Conservation (phyloP, 108 stramenopile genomes). For the Skeletonema marinoi region DNA sequence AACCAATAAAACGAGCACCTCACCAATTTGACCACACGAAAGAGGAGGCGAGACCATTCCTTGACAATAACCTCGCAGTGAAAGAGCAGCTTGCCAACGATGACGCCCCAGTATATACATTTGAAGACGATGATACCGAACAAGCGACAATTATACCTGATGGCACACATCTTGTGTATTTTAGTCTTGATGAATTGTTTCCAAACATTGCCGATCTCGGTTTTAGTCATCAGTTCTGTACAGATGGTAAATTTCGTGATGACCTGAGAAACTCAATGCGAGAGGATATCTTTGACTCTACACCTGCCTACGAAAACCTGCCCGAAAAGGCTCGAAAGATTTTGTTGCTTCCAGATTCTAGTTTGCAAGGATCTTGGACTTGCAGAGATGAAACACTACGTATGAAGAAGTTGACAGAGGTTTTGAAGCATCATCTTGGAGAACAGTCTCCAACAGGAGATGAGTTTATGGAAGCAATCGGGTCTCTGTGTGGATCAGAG, state of each 20-base stretch:
- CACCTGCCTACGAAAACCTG: slow-evolving; percentile 63
- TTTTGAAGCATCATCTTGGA: slow-evolving; percentile 51
- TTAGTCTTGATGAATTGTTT: slow-evolving; percentile 63
- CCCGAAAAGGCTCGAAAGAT: slow-evolving; percentile 66
- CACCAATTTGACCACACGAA: slow-evolving; percentile 54
- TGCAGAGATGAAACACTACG: slow-evolving; percentile 27
- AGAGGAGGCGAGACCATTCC: slow-evolving; percentile 47
- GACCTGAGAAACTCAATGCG: slow-evolving; percentile 62
- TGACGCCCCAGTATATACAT: slow-evolving; percentile 46
- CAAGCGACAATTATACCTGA: slow-evolving; percentile 11
- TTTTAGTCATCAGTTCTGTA: slow-evolving; percentile 46
- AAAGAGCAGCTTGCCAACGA: slow-evolving; percentile 38
- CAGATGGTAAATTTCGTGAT: slow-evolving; percentile 50
- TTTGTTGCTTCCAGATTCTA: slow-evolving; percentile 71
- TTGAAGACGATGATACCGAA: slow-evolving; percentile 19
- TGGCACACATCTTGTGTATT: slow-evolving; percentile 31
- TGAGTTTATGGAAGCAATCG: slow-evolving; percentile 65
- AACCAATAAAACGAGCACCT: slow-evolving; percentile 38
- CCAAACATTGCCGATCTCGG: slow-evolving; percentile 8
- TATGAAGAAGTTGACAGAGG: slow-evolving; percentile 55
- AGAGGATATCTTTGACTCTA: slow-evolving; percentile 76
- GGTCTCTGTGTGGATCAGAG: slow-evolving; percentile 58
- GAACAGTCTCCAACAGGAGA: slow-evolving; percentile 67
- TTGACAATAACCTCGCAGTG: slow-evolving; percentile 22
- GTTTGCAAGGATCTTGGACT: slow-evolving; percentile 79